phyloP scores from a whole-genome alignment of 192 early-diverging fungal genomes.

The Pilobolus umbonatus region DNA sequence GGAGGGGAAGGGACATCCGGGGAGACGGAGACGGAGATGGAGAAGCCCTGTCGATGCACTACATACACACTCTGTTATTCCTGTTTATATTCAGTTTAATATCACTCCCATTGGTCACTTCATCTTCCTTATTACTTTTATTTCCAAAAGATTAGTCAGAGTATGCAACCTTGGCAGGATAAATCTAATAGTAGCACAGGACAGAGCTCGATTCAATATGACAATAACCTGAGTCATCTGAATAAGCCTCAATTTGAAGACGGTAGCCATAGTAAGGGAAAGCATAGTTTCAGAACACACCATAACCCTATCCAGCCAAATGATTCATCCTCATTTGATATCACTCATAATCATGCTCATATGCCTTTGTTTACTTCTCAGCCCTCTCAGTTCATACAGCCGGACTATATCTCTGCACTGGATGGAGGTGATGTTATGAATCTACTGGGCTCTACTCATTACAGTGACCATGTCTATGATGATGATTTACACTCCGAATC shows the following conservation, averaged over 20 bases:
- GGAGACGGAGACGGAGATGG: no score
- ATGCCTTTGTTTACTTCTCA: no score
- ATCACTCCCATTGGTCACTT: no score
- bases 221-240: neutral
- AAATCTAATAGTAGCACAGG: neutral
- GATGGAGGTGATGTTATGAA: constrained; percentile 26
- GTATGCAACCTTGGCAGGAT: constrained; percentile 13
- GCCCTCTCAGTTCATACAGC: no score
- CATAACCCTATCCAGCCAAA: neutral
- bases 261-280: neutral
- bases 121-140: neutral
- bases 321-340: neutral
- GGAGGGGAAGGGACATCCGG: no score
- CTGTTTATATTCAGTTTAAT: no score
- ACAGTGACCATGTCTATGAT: constrained; percentile 18
- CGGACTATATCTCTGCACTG: neutral
- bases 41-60: no score
- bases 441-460: constrained; percentile 21
- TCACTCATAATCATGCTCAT: neutral
- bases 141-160: neutral
- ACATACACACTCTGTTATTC: no score
- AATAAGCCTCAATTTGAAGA: neutral
- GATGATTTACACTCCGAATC: constrained; percentile 14
- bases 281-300: neutral
- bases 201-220: constrained; percentile 2